Conservation (phyloP, 2,329 filamentous ascomycete species). For the Colletotrichum ledebouriae region DNA sequence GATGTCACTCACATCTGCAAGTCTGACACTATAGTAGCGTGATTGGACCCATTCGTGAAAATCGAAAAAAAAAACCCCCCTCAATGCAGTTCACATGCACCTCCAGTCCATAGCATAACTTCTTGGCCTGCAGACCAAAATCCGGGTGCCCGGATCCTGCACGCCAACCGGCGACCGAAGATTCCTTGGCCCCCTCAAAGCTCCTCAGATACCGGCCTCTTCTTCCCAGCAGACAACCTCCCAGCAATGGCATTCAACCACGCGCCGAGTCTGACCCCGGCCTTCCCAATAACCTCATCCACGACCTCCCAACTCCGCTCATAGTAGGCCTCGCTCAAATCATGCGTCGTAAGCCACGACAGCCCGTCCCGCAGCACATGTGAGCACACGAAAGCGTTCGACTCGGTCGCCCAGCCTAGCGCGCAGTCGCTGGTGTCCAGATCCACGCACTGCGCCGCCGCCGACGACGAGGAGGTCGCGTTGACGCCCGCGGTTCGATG, state of each 20-base stretch:
- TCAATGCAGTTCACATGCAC: background rate
- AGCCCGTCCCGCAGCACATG: conserved; percentile 33
- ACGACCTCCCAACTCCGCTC: conserved; percentile 40
- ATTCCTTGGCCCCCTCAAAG: conserved; percentile 13
- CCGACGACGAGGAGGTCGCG: background rate
- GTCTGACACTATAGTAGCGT: background rate
- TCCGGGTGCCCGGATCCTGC: background rate
- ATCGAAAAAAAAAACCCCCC: background rate
- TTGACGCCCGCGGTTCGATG: conserved; percentile 24
- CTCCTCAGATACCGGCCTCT: conserved; percentile 19
- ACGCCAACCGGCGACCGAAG: conserved; percentile 6
- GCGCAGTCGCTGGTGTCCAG: conserved; percentile 23
- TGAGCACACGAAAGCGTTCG: conserved; percentile 37
- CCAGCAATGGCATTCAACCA: conserved; percentile 40
- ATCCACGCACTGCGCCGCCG: conserved; percentile 29
- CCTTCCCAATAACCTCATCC: conserved; percentile 37
- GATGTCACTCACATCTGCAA: background rate
- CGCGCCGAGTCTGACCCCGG: conserved; percentile 37
- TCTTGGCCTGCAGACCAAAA: background rate
- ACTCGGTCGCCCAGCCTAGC: conserved; percentile 35
- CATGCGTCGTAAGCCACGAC: conserved; percentile 28
- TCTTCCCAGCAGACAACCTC: conserved; percentile 4
- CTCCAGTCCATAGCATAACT: conserved; percentile 8
- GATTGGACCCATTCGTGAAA: too few species aligned
- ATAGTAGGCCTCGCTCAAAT: conserved; percentile 40